Base-by-base conservation (phyloP, 2,329 filamentous ascomycete species). In the Pseudogymnoascus sp. region DNA sequence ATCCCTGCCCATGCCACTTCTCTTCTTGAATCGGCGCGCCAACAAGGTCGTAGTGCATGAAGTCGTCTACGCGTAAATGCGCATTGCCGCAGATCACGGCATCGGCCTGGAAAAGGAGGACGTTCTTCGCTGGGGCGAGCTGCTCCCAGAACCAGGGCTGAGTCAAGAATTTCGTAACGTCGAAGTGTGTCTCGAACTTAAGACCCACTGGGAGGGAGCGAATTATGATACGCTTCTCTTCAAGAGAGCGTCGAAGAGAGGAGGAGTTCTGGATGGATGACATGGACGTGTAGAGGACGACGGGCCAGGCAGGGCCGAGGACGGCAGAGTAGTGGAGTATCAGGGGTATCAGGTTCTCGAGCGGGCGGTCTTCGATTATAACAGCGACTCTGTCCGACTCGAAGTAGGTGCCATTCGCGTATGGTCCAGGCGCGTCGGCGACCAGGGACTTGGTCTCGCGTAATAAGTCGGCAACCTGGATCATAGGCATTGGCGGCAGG, bases 241-340 rank as follows among this genome's bases (percentile, higher is more conserved):
- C 65, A 8, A 77, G 66, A 3, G 72, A 70, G 3, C 75, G 74
- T 12, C 68, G 66, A 65, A 75, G 74, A 25, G 73, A 38, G 1
- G 71, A 67, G 2, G 72, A 73, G 12, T 61, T 42, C 3, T 68
- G 67, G 18, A 67, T 59, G 16, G 21, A 60, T 25, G 56, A 63
- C 37, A 35, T 66, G 1, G 73, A 71, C 0, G 77, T 78, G 66
- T 73, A 76, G 50, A 77, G 70, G 18, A 77, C 69, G 18, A 79
- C 72, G 6, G 76, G 76, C 76, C 76, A 79, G 5, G 65, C 64
- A 25, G 76, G 75, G 1, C 76, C 77, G 11, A 79, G 73, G 12
- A 76, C 70, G 11, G 69, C 63, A 21, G 70, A 66, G 64, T 73
- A 76, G 65, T 76, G 73, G 12, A 76, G 65, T 14, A 76, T 65